These are phyloP conservation scores for Pittosporum tobira DNA, from an alignment of 129 eudicot species.

Conservation along the genomic window DNA sequence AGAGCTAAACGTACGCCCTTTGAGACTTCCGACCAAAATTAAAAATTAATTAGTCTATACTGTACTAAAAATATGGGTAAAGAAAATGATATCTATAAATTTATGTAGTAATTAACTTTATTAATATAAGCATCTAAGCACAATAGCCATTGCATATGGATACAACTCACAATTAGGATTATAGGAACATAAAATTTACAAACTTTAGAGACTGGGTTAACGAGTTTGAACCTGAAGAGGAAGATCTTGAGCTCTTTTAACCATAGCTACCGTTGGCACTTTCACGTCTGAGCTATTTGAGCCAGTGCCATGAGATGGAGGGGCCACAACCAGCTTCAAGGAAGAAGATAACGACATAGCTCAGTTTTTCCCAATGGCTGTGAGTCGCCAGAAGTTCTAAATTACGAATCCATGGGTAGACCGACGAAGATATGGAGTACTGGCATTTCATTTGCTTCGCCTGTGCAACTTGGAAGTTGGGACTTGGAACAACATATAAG, in stretches of 20 bases:
- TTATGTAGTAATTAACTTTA: background rate
- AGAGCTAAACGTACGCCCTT: too few relatives aligned
- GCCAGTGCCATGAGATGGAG: constrained; percentile 26
- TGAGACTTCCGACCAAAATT: too few relatives aligned
- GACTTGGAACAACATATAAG: too few relatives aligned
- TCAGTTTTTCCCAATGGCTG: constrained; percentile 19
- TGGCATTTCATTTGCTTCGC: too few relatives aligned
- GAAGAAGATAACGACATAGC: constrained; percentile 35
- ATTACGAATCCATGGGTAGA: too few relatives aligned
- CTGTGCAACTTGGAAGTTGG: too few relatives aligned
- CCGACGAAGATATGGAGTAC: too few relatives aligned
- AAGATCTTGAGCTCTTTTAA: constrained; percentile 20
- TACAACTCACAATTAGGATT: background rate
- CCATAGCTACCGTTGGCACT: constrained; percentile 14
- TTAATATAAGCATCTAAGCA: background rate
- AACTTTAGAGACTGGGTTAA: background rate
- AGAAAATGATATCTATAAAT: background rate
- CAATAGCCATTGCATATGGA: background rate
- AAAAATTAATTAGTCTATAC: background rate
- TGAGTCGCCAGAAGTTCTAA: constrained; percentile 2
- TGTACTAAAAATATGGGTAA: too few relatives aligned
- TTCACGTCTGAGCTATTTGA: constrained; percentile 22
- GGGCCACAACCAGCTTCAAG: constrained; percentile 24
- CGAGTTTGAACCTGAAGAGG: constrained; percentile 36
- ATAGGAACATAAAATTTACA: background rate